Evolutionary conservation across 2,329 filamentous ascomycete species (phyloP).

Genomic region (Aspergillus sp.): DNA sequence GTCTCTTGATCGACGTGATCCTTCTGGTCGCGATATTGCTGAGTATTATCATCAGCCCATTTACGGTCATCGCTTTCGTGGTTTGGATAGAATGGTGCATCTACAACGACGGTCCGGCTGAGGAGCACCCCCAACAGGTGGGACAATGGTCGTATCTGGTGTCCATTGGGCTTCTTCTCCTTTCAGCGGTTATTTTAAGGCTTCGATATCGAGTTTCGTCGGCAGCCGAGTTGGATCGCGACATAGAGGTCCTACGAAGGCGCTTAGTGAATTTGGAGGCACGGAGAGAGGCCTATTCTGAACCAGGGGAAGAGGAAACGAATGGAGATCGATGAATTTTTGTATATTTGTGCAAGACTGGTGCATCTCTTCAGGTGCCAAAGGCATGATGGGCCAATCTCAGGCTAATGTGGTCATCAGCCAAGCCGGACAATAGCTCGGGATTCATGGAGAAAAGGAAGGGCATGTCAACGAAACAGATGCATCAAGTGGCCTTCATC

Average conservation of each 20-base stretch:
- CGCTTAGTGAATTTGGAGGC: neutral
- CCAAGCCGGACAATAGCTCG: too few relatives aligned
- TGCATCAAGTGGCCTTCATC: too few relatives aligned
- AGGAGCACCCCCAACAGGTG: constrained; percentile 28
- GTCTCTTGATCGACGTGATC: constrained; percentile 7
- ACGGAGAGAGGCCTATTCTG: neutral
- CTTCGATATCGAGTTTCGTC: constrained; percentile 27
- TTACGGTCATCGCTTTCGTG: constrained; percentile 30
- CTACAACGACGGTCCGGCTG: constrained; percentile 24
- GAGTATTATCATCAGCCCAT: constrained; percentile 29
- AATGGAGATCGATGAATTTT: too few relatives aligned
- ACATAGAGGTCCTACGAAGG: constrained; percentile 22
- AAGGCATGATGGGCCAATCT: too few relatives aligned
- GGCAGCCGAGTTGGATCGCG: constrained; percentile 24
- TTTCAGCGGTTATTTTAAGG: constrained; percentile 26
- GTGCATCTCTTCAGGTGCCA: too few relatives aligned
- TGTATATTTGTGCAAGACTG: too few relatives aligned
- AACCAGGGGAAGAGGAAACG: too few relatives aligned
- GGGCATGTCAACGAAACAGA: too few relatives aligned
- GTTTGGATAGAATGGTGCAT: constrained; percentile 33
- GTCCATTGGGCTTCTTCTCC: constrained; percentile 25
- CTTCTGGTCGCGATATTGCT: constrained; percentile 21
- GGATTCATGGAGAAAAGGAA: too few relatives aligned
- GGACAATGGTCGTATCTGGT: constrained; percentile 30
- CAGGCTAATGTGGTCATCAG: too few relatives aligned